phyloP scores from a whole-genome alignment of 805 yeast species.

The Saccharomycopsis vini region DNA sequence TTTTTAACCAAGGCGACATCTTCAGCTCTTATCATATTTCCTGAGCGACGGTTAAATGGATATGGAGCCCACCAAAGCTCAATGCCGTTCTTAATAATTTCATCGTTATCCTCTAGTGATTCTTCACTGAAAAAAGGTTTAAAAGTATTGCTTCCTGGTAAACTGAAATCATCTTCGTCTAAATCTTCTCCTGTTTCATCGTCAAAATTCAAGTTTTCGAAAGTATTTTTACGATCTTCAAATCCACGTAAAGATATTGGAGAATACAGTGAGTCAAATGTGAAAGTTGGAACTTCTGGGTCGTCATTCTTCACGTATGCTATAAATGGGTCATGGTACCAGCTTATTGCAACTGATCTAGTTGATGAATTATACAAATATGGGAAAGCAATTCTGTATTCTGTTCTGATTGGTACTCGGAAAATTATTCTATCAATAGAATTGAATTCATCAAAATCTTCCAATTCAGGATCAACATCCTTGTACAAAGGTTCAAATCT shows the following conservation, averaged over 20 bases:
- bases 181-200: slow-evolving; percentile 19
- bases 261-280: slow-evolving; percentile 43
- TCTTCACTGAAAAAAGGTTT: slow-evolving; percentile 44
- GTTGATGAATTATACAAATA: slow-evolving; percentile 74
- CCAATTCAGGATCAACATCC: slow-evolving; percentile 52
- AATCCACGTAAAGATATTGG: slow-evolving; percentile 39
- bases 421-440: slow-evolving; percentile 80
- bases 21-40: slow-evolving; percentile 69
- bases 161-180: slow-evolving; percentile 32
- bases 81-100: slow-evolving; percentile 29
- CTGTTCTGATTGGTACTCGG: slow-evolving; percentile 69
- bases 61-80: slow-evolving; percentile 71
- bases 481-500: slow-evolving; percentile 81
- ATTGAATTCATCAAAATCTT: slow-evolving; percentile 85
- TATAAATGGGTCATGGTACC: slow-evolving; percentile 58
- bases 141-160: slow-evolving; percentile 31
- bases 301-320: slow-evolving; percentile 39
- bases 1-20: slow-evolving; percentile 79
- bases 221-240: slow-evolving; percentile 22
- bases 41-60: slow-evolving; percentile 75
- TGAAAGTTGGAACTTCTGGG: slow-evolving; percentile 46
- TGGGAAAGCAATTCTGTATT: slow-evolving; percentile 81
- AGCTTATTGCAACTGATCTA: slow-evolving; percentile 47
- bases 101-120: slow-evolving; percentile 37
- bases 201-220: slow-evolving; percentile 13